Conservation (phyloP, 2,329 filamentous ascomycete species). For the Pseudofabraea citricarpa region DNA sequence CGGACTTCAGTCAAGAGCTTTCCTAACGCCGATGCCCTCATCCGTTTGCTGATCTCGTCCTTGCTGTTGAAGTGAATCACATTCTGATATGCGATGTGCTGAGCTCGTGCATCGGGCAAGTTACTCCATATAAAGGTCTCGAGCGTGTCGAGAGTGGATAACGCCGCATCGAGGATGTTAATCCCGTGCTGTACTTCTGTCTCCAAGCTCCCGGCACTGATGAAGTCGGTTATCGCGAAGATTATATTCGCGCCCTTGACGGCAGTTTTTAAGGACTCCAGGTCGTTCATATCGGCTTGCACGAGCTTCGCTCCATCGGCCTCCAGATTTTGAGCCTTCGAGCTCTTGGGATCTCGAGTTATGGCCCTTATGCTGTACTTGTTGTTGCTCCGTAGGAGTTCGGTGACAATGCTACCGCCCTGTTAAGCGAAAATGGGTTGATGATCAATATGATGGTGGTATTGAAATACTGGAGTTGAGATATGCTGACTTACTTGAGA, state of each 20-base stretch:
- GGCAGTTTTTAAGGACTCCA: conserved; percentile 15
- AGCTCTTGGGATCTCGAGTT: conserved; percentile 14
- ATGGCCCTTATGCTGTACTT: too few species aligned
- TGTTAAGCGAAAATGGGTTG: too few species aligned
- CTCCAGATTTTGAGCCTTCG: conserved; percentile 10
- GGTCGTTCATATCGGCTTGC: conserved; percentile 19
- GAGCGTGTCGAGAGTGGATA: not conserved
- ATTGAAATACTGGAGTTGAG: too few species aligned
- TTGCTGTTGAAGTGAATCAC: not conserved
- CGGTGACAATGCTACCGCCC: too few species aligned
- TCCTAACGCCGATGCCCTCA: not conserved
- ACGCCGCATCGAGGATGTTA: not conserved
- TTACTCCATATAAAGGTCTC: not conserved
- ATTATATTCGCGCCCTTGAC: conserved; percentile 20
- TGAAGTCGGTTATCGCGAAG: conserved; percentile 24
- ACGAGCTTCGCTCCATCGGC: conserved; percentile 20
- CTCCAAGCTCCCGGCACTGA: not conserved
- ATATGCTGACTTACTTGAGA: too few species aligned
- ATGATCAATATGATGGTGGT: too few species aligned
- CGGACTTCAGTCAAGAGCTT: not conserved
- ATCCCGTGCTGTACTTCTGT: not conserved
- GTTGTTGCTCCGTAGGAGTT: too few species aligned
- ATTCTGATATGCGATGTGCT: not conserved
- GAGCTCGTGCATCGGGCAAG: not conserved
- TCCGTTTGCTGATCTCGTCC: not conserved